These are phyloP conservation scores for Paramecium sexaurelia DNA, from an alignment of 73 alveolate genomes.

Conservation along the genomic window DNA sequence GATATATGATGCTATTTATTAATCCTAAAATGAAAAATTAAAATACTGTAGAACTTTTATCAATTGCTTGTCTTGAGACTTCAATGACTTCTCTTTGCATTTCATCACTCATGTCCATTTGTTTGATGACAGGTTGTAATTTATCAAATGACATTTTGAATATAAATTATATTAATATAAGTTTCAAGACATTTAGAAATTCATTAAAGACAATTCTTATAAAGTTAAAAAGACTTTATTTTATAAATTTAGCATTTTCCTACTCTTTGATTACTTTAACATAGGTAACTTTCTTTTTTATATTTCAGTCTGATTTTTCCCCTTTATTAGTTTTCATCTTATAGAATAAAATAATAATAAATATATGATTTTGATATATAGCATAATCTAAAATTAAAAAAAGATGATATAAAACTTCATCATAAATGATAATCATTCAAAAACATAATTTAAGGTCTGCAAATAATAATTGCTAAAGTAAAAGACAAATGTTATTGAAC, in stretches of 20 bases:
- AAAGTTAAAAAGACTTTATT: not conserved
- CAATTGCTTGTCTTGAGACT: slow-evolving; percentile 61
- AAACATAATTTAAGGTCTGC: no score
- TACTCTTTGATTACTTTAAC: not conserved
- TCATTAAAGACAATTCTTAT: not conserved
- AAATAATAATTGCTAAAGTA: no score
- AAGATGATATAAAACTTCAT: no score
- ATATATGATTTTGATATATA: no score
- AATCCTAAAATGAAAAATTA: not conserved
- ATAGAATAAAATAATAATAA: no score
- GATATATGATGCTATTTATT: slow-evolving; percentile 60
- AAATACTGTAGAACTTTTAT: slow-evolving; percentile 49
- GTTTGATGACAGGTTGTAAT: slow-evolving; percentile 60
- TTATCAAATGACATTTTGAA: slow-evolving; percentile 61
- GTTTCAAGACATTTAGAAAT: not conserved
- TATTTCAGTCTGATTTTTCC: no score
- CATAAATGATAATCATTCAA: no score
- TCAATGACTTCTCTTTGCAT: slow-evolving; percentile 69
- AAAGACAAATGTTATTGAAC: no score
- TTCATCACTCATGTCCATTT: slow-evolving; percentile 67
- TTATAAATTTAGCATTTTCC: not conserved
- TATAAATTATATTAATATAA: not conserved
- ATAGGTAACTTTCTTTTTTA: no score
- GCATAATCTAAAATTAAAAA: no score
- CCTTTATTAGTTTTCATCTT: no score